Base-by-base conservation (phyloP, 352 stramenopile species). In the Thalassiosira livingstoniorum region DNA sequence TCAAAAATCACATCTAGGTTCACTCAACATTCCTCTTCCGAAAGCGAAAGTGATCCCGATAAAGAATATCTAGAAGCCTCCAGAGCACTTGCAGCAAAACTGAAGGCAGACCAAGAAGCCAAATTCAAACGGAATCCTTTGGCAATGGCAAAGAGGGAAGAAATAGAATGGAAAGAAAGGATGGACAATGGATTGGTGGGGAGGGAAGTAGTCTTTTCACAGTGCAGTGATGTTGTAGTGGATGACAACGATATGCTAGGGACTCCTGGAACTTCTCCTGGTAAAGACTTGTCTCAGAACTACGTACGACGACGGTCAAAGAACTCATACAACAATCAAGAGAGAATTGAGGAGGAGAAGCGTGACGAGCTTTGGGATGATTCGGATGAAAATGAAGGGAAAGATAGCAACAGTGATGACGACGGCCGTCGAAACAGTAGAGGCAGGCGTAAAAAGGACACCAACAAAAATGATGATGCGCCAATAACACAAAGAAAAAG, bases 361-460 rank as follows among this genome's bases (percentile, higher is more conserved):
- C 37, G 29, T 10, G 65, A 64, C 45, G 51, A 74, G 37, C 64
- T 74, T 34, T 74, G 65, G 65, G 51, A 74, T 63, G 65, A 74
- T 74, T 74, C 47, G 61, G 35, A 58, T 39, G 31, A 74, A 29
- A 64, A 67, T 43, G 39, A 10, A 58, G 43, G 72, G 45, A 42
- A 37, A 68, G 53, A 23, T 45, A 23, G 32, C 21, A 47, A 68
- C 27, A 58, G 60, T 42, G 64, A 71, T 64, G 54, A 32, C 31
- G 64, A 69, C 35, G 43, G 13, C 27, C 25, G 23, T 1, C 21
- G 2, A 4, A 63, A 66, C 53, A 37, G 35, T 25, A 7, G 25
- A 58, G 34, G 55, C 18, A n/a, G 55, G n/a, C 42, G 62, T n/a
- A 2, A 11, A 2, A 39, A 32, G 21, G 27, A 10, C 53, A 75